Conservation (phyloP, 2,329 filamentous ascomycete species). For the Penicillium sp. region DNA sequence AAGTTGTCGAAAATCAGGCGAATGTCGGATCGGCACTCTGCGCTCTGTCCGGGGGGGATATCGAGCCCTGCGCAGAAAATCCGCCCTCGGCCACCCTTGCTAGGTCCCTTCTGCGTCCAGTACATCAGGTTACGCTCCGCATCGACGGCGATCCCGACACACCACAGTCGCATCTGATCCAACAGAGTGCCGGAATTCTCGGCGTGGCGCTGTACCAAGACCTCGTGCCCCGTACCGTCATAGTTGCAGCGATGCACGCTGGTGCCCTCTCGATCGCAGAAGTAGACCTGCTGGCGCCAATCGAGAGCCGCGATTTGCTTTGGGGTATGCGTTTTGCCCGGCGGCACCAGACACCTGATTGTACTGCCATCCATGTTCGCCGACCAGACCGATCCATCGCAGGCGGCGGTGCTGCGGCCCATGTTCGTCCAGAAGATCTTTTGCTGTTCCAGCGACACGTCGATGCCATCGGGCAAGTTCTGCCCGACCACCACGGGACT, state of each 20-base stretch:
- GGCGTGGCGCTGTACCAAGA: slow-evolving; percentile 38
- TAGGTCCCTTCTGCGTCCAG: slow-evolving; percentile 60
- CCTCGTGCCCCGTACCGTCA: slow-evolving; percentile 36
- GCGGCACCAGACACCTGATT: slow-evolving; percentile 43
- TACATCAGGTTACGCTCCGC: slow-evolving; percentile 48
- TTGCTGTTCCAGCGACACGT: slow-evolving; percentile 31
- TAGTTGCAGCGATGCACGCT: slow-evolving; percentile 36
- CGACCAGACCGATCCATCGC: slow-evolving; percentile 47
- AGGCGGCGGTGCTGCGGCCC: slow-evolving; percentile 40
- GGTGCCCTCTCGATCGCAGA: slow-evolving; percentile 47
- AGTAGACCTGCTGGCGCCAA: slow-evolving; percentile 35
- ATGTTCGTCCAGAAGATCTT: slow-evolving; percentile 54
- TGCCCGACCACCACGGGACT: slow-evolving; percentile 15
- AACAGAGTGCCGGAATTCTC: slow-evolving; percentile 12
- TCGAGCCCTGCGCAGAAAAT: slow-evolving; percentile 53
- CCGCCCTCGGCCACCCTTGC: slow-evolving; percentile 51
- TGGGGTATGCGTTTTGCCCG: slow-evolving; percentile 50
- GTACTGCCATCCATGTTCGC: slow-evolving; percentile 52
- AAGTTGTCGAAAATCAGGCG: slow-evolving; percentile 45
- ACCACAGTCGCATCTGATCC: slow-evolving; percentile 48
- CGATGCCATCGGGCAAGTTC: slow-evolving; percentile 48
- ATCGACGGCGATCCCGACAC: slow-evolving; percentile 56
- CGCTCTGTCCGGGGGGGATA: slow-evolving; percentile 35
- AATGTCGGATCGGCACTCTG: slow-evolving; percentile 42
- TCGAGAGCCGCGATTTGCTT: slow-evolving; percentile 42